phyloP scores from a whole-genome alignment of 2,329 filamentous ascomycete genomes.

The Aspergillus viridinutans region DNA sequence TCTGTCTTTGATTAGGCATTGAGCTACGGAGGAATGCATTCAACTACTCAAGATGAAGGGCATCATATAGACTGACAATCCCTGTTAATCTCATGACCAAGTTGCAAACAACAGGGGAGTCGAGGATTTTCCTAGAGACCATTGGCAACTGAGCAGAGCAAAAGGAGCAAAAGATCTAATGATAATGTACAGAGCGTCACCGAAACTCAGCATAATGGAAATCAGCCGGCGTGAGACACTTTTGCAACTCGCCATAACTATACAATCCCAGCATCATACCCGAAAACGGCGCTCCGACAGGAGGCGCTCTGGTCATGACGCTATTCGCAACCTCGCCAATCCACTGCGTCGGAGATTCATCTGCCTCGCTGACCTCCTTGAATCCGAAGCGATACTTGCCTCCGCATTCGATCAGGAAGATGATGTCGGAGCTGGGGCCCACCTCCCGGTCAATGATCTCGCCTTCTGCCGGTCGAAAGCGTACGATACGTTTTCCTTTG shows the following conservation, averaged over 20 bases:
- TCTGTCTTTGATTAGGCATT: slow-evolving; percentile 21
- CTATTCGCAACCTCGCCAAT: slow-evolving; percentile 27
- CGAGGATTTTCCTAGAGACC: too few species aligned
- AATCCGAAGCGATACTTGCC: slow-evolving; percentile 28
- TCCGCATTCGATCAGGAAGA: slow-evolving; percentile 29
- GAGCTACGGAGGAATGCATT: too few species aligned
- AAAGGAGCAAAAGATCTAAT: too few species aligned
- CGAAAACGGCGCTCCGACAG: slow-evolving; percentile 41
- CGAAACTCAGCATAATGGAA: slow-evolving; percentile 32
- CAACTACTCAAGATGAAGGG: too few species aligned
- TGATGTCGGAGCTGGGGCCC: slow-evolving; percentile 13
- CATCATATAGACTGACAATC: too few species aligned
- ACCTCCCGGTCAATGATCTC: slow-evolving; percentile 12
- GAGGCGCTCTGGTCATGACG: slow-evolving; percentile 33
- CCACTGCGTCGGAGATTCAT: slow-evolving; percentile 15
- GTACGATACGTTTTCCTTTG: slow-evolving; percentile 18
- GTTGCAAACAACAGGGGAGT: too few species aligned
- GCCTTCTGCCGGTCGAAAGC: slow-evolving; percentile 22
- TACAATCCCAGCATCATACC: slow-evolving; percentile 48
- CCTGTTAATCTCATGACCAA: too few species aligned
- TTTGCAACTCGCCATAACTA: slow-evolving; percentile 40
- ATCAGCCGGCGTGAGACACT: slow-evolving; percentile 40
- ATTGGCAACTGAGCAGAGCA: too few species aligned
- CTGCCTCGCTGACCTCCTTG: slow-evolving; percentile 6
- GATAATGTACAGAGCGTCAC: not conserved